Conservation (phyloP, 805 yeast species). For the Sugiyamaella floridensis region DNA sequence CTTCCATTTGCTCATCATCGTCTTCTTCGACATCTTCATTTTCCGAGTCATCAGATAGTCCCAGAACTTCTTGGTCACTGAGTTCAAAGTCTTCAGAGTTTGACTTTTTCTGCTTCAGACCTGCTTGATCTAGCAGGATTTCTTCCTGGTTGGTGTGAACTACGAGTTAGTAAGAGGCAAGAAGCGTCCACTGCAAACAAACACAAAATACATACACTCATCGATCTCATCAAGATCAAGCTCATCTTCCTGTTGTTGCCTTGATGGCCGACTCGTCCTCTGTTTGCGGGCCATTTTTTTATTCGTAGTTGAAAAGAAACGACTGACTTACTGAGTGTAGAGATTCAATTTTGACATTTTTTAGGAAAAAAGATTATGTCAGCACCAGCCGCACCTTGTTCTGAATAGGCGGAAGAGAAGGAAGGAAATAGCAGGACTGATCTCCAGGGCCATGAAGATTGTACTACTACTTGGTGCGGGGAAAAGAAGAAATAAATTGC, state of each 20-base stretch:
- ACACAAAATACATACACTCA: constrained; percentile 3
- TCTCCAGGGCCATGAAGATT: too few species aligned
- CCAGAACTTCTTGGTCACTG: constrained; percentile 54
- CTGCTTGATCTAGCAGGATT: constrained; percentile 23
- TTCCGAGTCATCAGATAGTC: constrained; percentile 33
- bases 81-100: constrained; percentile 29
- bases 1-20: constrained; percentile 37
- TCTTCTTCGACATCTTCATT: constrained; percentile 47
- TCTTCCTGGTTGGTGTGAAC: constrained; percentile 30
- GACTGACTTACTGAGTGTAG: too few species aligned
- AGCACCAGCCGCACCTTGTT: too few species aligned
- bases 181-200: not conserved
- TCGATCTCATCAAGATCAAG: constrained; percentile 9
- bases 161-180: not conserved
- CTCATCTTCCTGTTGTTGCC: constrained; percentile 3
- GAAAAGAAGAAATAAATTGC: too few species aligned
- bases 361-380: too few species aligned
- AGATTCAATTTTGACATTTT: too few species aligned
- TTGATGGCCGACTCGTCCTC: not conserved
- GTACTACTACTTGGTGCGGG: too few species aligned
- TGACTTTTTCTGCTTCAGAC: constrained; percentile 2
- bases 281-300: constrained; percentile 1
- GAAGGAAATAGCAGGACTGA: too few species aligned
- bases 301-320: not conserved
- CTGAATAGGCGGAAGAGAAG: too few species aligned